Evolutionary conservation across 768 basidiomycete genomes (phyloP).

Genomic region (Boletus insuetus): DNA sequence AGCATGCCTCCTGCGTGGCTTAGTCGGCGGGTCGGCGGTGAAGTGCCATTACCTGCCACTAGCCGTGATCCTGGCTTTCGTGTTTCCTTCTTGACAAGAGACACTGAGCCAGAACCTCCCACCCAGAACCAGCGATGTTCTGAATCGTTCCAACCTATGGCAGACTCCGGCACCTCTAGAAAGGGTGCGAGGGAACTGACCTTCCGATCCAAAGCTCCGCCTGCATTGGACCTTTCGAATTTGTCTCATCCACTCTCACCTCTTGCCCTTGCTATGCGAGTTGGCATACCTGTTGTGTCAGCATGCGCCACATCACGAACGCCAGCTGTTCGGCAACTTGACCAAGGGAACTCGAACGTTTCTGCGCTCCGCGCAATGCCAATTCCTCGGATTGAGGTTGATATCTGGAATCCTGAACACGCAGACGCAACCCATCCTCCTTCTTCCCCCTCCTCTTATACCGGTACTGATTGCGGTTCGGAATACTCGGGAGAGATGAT

Average conservation of each 20-base stretch:
- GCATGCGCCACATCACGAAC: neutral
- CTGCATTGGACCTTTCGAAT: constrained; percentile 2
- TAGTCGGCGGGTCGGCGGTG: constrained; percentile 11
- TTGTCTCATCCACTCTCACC: neutral
- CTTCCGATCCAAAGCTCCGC: constrained; percentile 10
- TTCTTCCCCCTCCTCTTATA: neutral
- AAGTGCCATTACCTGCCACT: neutral
- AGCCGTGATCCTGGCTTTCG: neutral
- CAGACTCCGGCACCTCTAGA: neutral
- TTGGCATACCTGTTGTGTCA: constrained; percentile 6
- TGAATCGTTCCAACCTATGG: neutral
- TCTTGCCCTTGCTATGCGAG: constrained; percentile 3
- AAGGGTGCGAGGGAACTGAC: neutral
- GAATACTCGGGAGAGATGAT: constrained; percentile 3
- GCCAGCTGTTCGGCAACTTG: neutral
- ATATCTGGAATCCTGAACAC: neutral
- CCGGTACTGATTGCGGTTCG: constrained; percentile 2
- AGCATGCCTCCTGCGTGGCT: constrained; percentile 7
- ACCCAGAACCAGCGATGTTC: neutral
- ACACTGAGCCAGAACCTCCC: neutral
- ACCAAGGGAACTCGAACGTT: constrained; percentile 13
- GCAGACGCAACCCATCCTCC: neutral
- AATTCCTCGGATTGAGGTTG: constrained; percentile 1
- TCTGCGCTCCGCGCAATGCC: neutral
- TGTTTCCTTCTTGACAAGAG: neutral